Evolutionary conservation across 1,139 yeast genomes (phyloP).

Genomic region (Geotrichum phurueaensis): DNA sequence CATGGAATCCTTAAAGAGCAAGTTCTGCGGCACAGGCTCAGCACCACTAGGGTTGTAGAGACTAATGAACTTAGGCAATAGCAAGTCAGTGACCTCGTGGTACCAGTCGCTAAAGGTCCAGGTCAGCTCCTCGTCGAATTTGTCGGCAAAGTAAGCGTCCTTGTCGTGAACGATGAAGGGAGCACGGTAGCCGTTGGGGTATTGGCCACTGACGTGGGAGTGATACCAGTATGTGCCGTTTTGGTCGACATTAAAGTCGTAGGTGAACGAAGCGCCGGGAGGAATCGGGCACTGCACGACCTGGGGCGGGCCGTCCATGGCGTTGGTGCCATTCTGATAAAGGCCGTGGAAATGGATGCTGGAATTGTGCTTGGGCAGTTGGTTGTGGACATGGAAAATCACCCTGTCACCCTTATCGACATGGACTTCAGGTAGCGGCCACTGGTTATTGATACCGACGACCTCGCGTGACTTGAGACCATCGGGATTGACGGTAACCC

Average conservation of each 20-base stretch:
- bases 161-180: constrained; percentile 62
- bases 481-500: constrained; percentile 71
- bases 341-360: constrained; percentile 89
- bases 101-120: constrained; percentile 79
- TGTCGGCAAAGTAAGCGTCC: constrained; percentile 45
- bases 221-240: constrained; percentile 94
- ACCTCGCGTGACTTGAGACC: constrained; percentile 60
- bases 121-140: constrained; percentile 67
- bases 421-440: constrained; percentile 78
- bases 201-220: constrained; percentile 82
- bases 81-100: constrained; percentile 52
- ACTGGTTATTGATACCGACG: constrained; percentile 72
- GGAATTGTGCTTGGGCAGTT: constrained; percentile 55
- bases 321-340: constrained; percentile 65
- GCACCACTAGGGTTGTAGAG: constrained; percentile 92
- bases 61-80: constrained; percentile 51
- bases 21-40: constrained; percentile 83
- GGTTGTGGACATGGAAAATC: constrained; percentile 61
- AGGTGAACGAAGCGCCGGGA: constrained; percentile 62
- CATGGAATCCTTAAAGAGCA: constrained; percentile 71
- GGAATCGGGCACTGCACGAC: constrained; percentile 84
- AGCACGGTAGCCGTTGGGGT: constrained; percentile 89
- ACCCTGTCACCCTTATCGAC: constrained; percentile 76
- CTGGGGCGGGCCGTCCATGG: constrained; percentile 86
- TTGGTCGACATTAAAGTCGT: constrained; percentile 80